These are phyloP conservation scores for Apiospora rasikravindrae DNA, from an alignment of 2,329 filamentous ascomycete species.

Conservation along the genomic window DNA sequence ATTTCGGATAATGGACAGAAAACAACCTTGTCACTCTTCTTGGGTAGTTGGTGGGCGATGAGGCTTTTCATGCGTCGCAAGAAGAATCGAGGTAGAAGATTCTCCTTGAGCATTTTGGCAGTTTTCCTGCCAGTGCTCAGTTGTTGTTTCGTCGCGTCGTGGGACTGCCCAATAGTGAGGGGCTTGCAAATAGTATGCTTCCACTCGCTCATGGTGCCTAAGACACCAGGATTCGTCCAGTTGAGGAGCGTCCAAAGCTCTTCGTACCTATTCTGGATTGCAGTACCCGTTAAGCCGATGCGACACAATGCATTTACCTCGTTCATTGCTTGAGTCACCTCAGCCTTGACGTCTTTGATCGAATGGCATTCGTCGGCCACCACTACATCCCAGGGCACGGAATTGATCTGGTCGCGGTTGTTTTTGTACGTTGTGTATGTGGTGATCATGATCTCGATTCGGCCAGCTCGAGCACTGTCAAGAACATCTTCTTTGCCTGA, in stretches of 20 bases:
- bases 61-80: conserved; percentile 90
- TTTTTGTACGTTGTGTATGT: conserved; percentile 92
- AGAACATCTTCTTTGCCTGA: conserved; percentile 70
- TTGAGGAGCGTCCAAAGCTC: conserved; percentile 96
- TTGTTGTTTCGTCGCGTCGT: conserved; percentile 85
- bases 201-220: conserved; percentile 74
- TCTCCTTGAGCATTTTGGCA: conserved; percentile 82
- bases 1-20: conserved; percentile 89
- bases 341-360: conserved; percentile 80
- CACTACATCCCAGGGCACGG: conserved; percentile 89
- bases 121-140: conserved; percentile 81
- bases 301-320: conserved; percentile 89
- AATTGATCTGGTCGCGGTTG: conserved; percentile 75
- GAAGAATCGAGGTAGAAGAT: conserved; percentile 88
- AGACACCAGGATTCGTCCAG: conserved; percentile 87
- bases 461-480: conserved; percentile 73
- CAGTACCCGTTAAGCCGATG: conserved; percentile 92
- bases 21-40: conserved; percentile 91
- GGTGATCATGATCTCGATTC: conserved; percentile 89
- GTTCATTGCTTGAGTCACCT: conserved; percentile 85
- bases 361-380: conserved; percentile 93
- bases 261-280: conserved; percentile 97
- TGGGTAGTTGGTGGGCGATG: conserved; percentile 90
- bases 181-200: conserved; percentile 77
- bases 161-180: conserved; percentile 85